A percentile compares a stretch with the other conserved stretches of the same genome.
Evolutionary conservation across 148 eudicot species (phyloP).

Genomic region (Rhododendron williamsianum): DNA sequence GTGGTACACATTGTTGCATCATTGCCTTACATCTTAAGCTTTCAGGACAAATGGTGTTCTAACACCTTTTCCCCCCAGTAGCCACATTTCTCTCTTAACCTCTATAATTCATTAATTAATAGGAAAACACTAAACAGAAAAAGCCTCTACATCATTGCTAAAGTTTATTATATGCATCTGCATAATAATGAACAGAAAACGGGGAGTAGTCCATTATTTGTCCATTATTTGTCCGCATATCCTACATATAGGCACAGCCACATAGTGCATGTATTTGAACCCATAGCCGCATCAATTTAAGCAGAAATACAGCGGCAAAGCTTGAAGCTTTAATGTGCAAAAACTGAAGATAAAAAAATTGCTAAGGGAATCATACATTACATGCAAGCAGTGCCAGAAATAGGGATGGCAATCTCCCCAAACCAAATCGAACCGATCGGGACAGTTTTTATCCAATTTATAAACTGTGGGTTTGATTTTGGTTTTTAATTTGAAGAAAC

Average conservation of each 20-base stretch:
- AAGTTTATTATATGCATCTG: neutral
- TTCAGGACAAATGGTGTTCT: neutral
- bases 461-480: neutral
- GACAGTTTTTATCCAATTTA: neutral
- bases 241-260: neutral
- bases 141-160: neutral
- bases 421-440: neutral
- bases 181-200: neutral
- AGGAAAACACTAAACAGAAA: neutral
- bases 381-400: neutral
- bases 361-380: neutral
- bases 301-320: too few relatives aligned
- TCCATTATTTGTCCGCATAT: neutral
- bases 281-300: neutral
- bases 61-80: neutral
- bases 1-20: neutral
- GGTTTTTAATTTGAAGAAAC: neutral
- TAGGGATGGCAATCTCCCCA: neutral
- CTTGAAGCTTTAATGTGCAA: too few relatives aligned
- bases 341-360: neutral
- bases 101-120: neutral
- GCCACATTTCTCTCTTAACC: neutral
- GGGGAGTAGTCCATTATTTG: neutral
- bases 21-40: neutral
- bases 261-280: neutral